A percentile compares a stretch with the other conserved stretches of the same genome.
These are phyloP conservation scores for Fusarium mundagurra DNA, from an alignment of 2,329 filamentous ascomycete genomes.

Conservation along the genomic window DNA sequence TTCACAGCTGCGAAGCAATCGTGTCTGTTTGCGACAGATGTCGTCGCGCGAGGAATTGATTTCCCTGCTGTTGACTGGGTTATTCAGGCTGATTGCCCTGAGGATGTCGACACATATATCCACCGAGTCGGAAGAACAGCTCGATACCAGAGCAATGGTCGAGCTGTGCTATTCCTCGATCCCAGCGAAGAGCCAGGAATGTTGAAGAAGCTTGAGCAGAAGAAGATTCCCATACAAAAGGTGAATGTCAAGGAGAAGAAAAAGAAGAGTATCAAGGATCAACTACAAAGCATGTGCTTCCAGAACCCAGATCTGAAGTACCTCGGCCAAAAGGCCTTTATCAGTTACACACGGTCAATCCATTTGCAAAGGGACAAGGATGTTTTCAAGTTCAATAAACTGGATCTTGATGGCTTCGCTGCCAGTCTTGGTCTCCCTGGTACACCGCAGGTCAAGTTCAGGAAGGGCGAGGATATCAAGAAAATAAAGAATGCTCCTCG, in stretches of 20 bases:
- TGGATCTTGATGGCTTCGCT: slow-evolving; percentile 88
- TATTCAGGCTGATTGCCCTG: slow-evolving; percentile 96
- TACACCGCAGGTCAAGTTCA: slow-evolving; percentile 90
- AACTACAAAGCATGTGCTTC: slow-evolving; percentile 95
- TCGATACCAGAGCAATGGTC: slow-evolving; percentile 88
- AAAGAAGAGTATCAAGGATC: slow-evolving; percentile 83
- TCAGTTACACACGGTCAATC: slow-evolving; percentile 86
- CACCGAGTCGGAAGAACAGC: slow-evolving; percentile 95
- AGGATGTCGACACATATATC: slow-evolving; percentile 97
- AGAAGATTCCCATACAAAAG: slow-evolving; percentile 87
- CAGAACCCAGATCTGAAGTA: slow-evolving; percentile 95
- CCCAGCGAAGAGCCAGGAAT: slow-evolving; percentile 95
- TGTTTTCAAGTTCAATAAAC: slow-evolving; percentile 83
- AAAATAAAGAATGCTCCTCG: slow-evolving; percentile 86
- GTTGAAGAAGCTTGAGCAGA: slow-evolving; percentile 83
- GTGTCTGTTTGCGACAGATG: slow-evolving; percentile 94
- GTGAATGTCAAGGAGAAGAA: slow-evolving; percentile 92
- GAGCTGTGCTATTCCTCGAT: slow-evolving; percentile 89
- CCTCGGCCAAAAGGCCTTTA: slow-evolving; percentile 93
- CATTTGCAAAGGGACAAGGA: slow-evolving; percentile 92
- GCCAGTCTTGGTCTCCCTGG: slow-evolving; percentile 88
- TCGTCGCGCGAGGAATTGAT: slow-evolving; percentile 92
- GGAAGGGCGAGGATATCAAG: slow-evolving; percentile 89
- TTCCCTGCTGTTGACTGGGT: slow-evolving; percentile 99
- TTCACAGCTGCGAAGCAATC: slow-evolving; percentile 84